A percentile compares a stretch with the other conserved stretches of the same genome.
These are phyloP conservation scores for Blastobotrys arbuscula DNA, from an alignment of 1,139 yeast species.

Conservation along the genomic window DNA sequence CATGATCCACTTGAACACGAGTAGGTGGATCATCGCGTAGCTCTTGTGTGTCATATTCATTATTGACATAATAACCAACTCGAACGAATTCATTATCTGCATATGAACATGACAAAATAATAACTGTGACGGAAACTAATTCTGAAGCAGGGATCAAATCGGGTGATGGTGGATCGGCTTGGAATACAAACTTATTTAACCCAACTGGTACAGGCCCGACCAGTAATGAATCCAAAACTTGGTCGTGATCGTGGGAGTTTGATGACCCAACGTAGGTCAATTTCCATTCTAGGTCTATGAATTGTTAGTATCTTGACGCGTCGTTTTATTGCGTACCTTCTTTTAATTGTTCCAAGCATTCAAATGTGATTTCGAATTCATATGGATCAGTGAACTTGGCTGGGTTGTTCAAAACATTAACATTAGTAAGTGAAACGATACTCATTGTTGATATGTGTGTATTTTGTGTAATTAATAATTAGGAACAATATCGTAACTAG, in stretches of 20 bases:
- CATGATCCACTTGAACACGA: constrained; percentile 90
- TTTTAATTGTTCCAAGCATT: constrained; percentile 86
- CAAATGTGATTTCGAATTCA: constrained; percentile 95
- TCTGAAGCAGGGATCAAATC: constrained; percentile 95
- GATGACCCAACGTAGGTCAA: constrained; percentile 95
- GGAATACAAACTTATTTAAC: constrained; percentile 81
- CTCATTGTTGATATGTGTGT: constrained; percentile 55
- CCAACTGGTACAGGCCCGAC: constrained; percentile 99
- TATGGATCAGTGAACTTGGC: constrained; percentile 91
- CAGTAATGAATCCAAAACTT: constrained; percentile 86
- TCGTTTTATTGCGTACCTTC: constrained; percentile 40
- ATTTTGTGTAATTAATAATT: neutral
- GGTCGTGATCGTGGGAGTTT: constrained; percentile 85
- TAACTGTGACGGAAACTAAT: constrained; percentile 90
- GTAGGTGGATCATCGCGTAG: constrained; percentile 90
- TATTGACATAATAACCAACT: constrained; percentile 95
- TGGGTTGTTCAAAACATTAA: constrained; percentile 90
- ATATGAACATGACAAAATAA: constrained; percentile 84
- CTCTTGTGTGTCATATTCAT: constrained; percentile 92
- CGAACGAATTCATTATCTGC: constrained; percentile 92
- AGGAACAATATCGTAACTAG: neutral
- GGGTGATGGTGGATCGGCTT: constrained; percentile 96
- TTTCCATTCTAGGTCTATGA: constrained; percentile 85
- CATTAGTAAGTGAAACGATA: constrained; percentile 85
- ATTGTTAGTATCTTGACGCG: constrained; percentile 1